A percentile compares a stretch with the other conserved stretches of the same genome.
Evolutionary conservation across 495 filamentous ascomycete species (phyloP).

Genomic region (Penicillium nucicola): DNA sequence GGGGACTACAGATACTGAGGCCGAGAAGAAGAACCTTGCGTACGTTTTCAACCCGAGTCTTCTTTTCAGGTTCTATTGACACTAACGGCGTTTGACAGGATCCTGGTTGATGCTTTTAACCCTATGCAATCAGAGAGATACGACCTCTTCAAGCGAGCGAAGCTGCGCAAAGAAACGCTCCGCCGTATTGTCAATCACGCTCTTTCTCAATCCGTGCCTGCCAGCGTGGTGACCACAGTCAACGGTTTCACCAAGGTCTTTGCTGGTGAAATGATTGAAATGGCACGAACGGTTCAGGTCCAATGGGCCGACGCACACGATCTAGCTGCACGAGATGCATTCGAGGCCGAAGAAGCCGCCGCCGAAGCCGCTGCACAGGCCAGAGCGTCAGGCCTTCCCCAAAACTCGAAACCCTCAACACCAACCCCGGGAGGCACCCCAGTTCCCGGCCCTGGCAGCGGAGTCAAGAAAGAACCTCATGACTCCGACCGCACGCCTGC

Average conservation of each 20-base stretch:
- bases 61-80: conserved; percentile 5
- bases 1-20: conserved; percentile 61
- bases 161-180: conserved; percentile 60
- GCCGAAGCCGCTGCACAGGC: conserved; percentile 41
- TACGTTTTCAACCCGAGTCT: conserved; percentile 27
- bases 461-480: conserved; percentile 24
- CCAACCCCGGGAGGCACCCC: conserved; percentile 18
- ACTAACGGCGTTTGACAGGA: conserved; percentile 32
- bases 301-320: conserved; percentile 66
- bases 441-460: conserved; percentile 6
- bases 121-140: conserved; percentile 67
- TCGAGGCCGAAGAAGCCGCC: conserved; percentile 31
- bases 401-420: conserved; percentile 14
- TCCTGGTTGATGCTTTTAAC: conserved; percentile 69
- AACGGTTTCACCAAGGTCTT: conserved; percentile 81
- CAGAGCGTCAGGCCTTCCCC: conserved; percentile 22
- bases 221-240: conserved; percentile 73
- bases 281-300: conserved; percentile 71
- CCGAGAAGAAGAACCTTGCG: conserved; percentile 67
- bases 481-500: conserved; percentile 12
- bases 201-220: conserved; percentile 80
- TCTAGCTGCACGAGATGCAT: conserved; percentile 30
- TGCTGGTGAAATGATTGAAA: conserved; percentile 78
- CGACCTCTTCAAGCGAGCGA: conserved; percentile 67
- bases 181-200: conserved; percentile 80